phyloP scores from a whole-genome alignment of 2,329 filamentous ascomycete species.

The Cadophora sp. region DNA sequence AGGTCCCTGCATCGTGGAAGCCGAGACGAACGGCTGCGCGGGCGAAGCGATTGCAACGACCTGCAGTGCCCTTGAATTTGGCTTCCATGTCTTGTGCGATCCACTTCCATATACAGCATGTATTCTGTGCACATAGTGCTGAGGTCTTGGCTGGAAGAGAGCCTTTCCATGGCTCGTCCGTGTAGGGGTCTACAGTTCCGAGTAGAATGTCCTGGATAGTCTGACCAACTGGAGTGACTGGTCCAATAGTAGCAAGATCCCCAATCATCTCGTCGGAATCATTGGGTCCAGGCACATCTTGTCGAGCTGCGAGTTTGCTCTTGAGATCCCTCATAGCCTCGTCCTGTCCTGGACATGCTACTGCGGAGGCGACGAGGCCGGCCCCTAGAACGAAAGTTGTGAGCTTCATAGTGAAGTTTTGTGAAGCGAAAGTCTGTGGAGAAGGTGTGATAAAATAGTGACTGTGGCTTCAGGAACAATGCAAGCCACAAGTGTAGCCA shows the following conservation, averaged over 20 bases:
- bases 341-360: constrained; percentile 14
- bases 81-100: constrained; percentile 28
- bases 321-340: constrained; percentile 15
- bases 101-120: constrained; percentile 32
- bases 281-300: constrained; percentile 37
- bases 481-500: constrained; percentile 3
- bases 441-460: background rate
- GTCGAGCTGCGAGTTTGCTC: background rate
- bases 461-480: constrained; percentile 3
- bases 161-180: constrained; percentile 14
- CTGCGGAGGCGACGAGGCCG: background rate
- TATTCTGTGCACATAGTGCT: constrained; percentile 21
- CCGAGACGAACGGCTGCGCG: constrained; percentile 54
- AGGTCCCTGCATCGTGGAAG: constrained; percentile 56
- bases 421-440: background rate
- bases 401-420: constrained; percentile 6
- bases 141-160: constrained; percentile 15
- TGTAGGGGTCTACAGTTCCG: constrained; percentile 20
- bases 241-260: constrained; percentile 53
- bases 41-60: constrained; percentile 51
- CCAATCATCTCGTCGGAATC: constrained; percentile 80
- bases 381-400: constrained; percentile 2
- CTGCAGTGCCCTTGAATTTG: constrained; percentile 21
- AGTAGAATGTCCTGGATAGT: constrained; percentile 25
- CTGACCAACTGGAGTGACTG: constrained; percentile 21